Base-by-base conservation (phyloP, 768 basidiomycete genomes). In the Kwoniella heveanensis region DNA sequence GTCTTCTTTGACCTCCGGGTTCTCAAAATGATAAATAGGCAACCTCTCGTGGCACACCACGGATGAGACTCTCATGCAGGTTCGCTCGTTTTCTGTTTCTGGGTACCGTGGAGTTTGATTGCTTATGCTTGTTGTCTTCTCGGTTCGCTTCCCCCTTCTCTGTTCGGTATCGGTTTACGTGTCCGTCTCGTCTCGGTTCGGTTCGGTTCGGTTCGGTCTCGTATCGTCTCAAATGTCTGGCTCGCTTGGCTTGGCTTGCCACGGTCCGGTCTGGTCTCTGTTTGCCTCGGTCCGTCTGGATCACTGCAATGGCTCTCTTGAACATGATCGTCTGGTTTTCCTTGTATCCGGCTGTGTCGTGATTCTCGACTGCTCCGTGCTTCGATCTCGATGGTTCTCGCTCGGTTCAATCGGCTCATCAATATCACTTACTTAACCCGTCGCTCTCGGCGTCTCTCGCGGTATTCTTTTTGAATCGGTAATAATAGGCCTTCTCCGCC, bases 31-130 rank as follows among this genome's bases (percentile, higher is more conserved):
- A 44, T 48, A 19, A 21, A 37, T 61, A 79, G 78, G 80, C 68
- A 81, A 81, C 68, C 72, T 81, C 60, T 79, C 77, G 57, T 81
- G 80, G 80, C 78, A 81, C 79, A 95, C 93, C 81, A 93, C 87
- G 81, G 92, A 95, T 86, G 92, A 95, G 46, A 86, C 86, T 61
- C 85, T 96, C 72, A 88, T 88, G 82, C 82, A 87, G 83, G 92
- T 93, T 85, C 82, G 82, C 80, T 83, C 78, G 81, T 78, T 80
- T 70, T 70, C 76, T 32, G 22, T 62, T 57, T 29, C 36, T 52
- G 13, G 27, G 48, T 44, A 9, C 19, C 15, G 15, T 44, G 39
- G 3, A 19, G 48, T 60, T 26, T 50, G 57, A 58, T 44, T 51
- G 53, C 50, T 56, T 66, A 66, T 80, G 82, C 36, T 50, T 26